Evolutionary conservation across 352 stramenopile genomes (phyloP).

Genomic region (Phytophthora tentaculata): DNA sequence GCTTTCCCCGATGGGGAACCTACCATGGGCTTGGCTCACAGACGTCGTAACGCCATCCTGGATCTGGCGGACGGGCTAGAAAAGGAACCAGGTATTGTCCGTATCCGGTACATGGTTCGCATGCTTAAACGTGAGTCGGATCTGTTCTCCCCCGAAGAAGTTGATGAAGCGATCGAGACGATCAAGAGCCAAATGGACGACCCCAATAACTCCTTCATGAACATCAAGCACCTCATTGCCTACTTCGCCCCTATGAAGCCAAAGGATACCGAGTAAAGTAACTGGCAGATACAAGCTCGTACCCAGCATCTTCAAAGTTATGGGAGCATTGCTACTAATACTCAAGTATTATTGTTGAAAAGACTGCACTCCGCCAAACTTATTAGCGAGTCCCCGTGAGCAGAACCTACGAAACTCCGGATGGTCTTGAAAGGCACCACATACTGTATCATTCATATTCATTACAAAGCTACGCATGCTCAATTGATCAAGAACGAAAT

Average conservation of each 20-base stretch:
- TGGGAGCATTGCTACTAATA: not conserved
- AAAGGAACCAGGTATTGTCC: constrained; percentile 57
- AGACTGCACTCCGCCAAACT: too few species aligned
- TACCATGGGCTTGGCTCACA: constrained; percentile 47
- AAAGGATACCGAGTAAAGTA: constrained; percentile 20
- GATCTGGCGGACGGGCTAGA: constrained; percentile 63
- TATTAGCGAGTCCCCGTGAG: too few species aligned
- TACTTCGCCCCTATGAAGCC: constrained; percentile 48
- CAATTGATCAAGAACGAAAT: too few species aligned
- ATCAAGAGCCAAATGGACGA: constrained; percentile 46
- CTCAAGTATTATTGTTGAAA: not conserved
- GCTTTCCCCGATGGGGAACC: constrained; percentile 66
- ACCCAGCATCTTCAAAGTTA: not conserved
- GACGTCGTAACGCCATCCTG: constrained; percentile 65
- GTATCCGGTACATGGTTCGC: constrained; percentile 64
- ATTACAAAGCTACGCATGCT: too few species aligned
- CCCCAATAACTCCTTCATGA: constrained; percentile 47
- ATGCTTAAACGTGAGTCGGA: constrained; percentile 67
- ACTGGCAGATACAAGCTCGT: not conserved
- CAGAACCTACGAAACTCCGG: too few species aligned
- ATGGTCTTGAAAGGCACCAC: too few species aligned
- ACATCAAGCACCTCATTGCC: constrained; percentile 51
- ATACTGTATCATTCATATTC: too few species aligned
- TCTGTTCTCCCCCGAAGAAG: constrained; percentile 61
- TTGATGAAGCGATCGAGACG: constrained; percentile 59